Evolutionary conservation across 78 protist species (phyloP).

Genomic region (Neovahlkampfia damariscottae): DNA sequence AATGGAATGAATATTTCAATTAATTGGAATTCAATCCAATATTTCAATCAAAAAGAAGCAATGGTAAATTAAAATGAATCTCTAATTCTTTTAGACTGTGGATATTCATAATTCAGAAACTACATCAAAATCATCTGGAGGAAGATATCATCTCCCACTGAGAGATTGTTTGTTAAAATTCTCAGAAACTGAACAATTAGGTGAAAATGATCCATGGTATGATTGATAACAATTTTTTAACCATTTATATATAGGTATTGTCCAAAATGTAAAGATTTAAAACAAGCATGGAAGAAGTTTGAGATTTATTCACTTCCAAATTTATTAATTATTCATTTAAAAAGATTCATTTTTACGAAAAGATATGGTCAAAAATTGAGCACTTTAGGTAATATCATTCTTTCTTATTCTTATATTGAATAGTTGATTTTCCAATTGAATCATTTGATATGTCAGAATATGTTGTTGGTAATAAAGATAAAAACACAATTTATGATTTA

Average conservation of each 20-base stretch:
- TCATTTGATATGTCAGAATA: constrained; percentile 40
- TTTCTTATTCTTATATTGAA: too few relatives aligned
- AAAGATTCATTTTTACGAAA: constrained; percentile 59
- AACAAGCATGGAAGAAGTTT: constrained; percentile 51
- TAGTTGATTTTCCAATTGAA: constrained; percentile 59
- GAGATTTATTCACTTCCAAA: constrained; percentile 74
- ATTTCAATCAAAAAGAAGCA: not conserved
- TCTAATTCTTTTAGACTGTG: not conserved
- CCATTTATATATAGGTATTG: too few relatives aligned
- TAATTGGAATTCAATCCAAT: not conserved
- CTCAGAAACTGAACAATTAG: constrained; percentile 27
- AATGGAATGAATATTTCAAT: too few relatives aligned
- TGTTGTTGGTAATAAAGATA: not conserved
- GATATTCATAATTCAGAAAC: not conserved
- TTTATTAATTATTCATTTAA: constrained; percentile 65
- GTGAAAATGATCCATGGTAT: constrained; percentile 55
- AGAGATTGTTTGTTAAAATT: constrained; percentile 37
- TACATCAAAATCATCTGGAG: not conserved
- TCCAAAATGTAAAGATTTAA: constrained; percentile 52
- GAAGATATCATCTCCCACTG: not conserved
- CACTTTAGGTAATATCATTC: too few relatives aligned
- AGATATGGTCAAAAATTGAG: constrained; percentile 26
- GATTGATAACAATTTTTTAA: too few relatives aligned
- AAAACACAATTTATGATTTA: constrained; percentile 62
- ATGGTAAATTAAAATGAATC: not conserved